Evolutionary conservation across 2,329 filamentous ascomycete species (phyloP), one percentile per base, ranked within the genome.

Genomic region (Tricladium varicosporioides): DNA sequence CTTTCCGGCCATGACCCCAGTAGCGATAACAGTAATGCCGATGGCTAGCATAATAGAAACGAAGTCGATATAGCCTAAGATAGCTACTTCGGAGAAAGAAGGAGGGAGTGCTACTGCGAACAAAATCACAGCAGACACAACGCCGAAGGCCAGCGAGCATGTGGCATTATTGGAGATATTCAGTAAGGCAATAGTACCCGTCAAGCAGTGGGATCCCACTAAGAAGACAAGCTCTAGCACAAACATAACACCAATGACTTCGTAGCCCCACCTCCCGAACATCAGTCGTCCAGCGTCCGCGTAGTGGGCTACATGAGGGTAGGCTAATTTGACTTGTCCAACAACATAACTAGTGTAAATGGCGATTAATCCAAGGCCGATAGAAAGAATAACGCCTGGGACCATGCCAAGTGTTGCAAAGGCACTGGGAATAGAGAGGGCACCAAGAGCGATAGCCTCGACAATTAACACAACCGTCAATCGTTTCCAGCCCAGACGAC

Each of bases 191-290:
- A 85, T 80, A n/a, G 75, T 76, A 65, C 84, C 85, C 0, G 81
- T 83, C 57, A 86, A 72, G 31, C 85, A 72, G 67, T 87, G 85
- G 31, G 80, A 82, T 14, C 78, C 81, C 74, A 85, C 82, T 62
- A 84, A 75, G 70, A 86, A 85, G n/a, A 85, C 69, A 14, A 86
- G 71, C 62, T 85, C 78, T 18, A 85, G 65, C 5, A 78, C 70
- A 62, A 81, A 79, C 5, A 74, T 78, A 14, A 73, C 66, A 3
- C 80, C 81, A 50, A 83, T 71, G 32, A 86, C 59, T 61, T 83
- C 78, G 31, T 77, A 74, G 1, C 80, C 81, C 44, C 78, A 71
- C 8, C 64, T 69, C 0, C 84, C 84, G 50, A 73, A 71, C 16
- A 86, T 70, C 14, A 86, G 70, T 46, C 78, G 72, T 11, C 81